Evolutionary conservation across 306 rosid genomes (phyloP), one percentile per base, ranked within the genome.

Genomic region (Glycine latifolia): DNA sequence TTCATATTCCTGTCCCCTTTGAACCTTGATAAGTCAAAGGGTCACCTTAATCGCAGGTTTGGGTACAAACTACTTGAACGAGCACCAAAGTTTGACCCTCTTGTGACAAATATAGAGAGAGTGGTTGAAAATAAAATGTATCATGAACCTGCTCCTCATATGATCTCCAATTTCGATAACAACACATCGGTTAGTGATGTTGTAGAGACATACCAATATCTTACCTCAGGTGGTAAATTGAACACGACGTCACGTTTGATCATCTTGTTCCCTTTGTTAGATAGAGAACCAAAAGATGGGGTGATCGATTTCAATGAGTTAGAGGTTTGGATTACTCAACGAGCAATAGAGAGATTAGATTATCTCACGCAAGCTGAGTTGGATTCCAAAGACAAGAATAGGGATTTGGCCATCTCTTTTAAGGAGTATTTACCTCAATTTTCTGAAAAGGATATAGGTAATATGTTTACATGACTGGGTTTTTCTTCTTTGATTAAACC

Each of bases 231-330:
- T 39, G 92, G 92, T 0, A 86, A 37, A 73, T 73, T 92, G 79
- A 94, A 94, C 60, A 81, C 91, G 5, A 88, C 98, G 3, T 76
- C 84, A 80, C 87, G 98, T 87, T 47, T 92, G 79, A 12, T 82
- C 14, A 83, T 83, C 52, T 65, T 94, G 86, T 92, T 92, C 81
- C 97, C 98, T 35, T 66, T 87, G 76, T 58, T 94, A 68, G 98
- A 92, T 71, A 78, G 79, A 55, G 85, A 85, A 13, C 91, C 97
- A 0, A 67, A 81, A 60, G 94, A 94, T 75, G 89, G 91, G 5
- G 62, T 50, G 8, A 63, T 94, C 56, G 79, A 44, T 83, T 83
- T 76, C 54, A 59, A 84, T 10, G 97, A 92, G 86, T 76, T 92
- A 31, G 70, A 71, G 72, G 81, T 73, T 60, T 91, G 98, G 97